Evolutionary conservation across 352 stramenopile genomes (phyloP), one percentile per base, ranked within the genome.

Genomic region (Phytophthora quininea): DNA sequence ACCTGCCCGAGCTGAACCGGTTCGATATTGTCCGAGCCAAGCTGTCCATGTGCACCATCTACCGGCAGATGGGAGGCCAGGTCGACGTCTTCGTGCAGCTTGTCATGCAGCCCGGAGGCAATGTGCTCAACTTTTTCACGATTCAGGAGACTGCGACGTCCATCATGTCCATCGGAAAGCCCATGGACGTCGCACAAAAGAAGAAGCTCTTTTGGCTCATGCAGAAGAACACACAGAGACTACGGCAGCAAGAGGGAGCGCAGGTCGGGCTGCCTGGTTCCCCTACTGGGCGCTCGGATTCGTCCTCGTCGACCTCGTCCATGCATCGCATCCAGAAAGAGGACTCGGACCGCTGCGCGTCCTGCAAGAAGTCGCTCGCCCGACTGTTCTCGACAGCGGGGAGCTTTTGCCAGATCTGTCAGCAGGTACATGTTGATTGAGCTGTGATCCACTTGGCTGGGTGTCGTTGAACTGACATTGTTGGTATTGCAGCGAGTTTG

Each of bases 201-300:
- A 89, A 86, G 67, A 89, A 89, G 24, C 76, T 89, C 35, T 76
- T 84, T 54, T 89, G 79, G 69, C 74, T 77, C 43, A 79, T 88
- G 72, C 62, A 68, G 32, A 67, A 73, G 31, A 73, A 73, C 37
- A 76, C 67, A 0, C 54, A 64, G 54, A 47, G 40, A 47, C 15
- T 47, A 4, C 40, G 40, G 4, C 40, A 47, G 15, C 37, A 43
- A 43, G 40, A 47, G 19, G 53, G 56, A 40, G 27, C 35, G 3
- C 31, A 48, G 38, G 27, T 40, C 40, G 33, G 5, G 27, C 19
- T 35, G 19, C 31, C 29, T 5, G 19, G 32, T 5, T 52, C 66
- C 6, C 43, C 57, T 14, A 57, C 49, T 19, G 19, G 7, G 12
- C 50, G 29, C 9, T 61, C 56, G 9, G 54, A 60, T 19, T 75